Percentiles rank a stretch among this genome's conserved stretches.
phyloP scores from a whole-genome alignment of 2,329 filamentous ascomycete genomes.

The Pyrenophora teres region DNA sequence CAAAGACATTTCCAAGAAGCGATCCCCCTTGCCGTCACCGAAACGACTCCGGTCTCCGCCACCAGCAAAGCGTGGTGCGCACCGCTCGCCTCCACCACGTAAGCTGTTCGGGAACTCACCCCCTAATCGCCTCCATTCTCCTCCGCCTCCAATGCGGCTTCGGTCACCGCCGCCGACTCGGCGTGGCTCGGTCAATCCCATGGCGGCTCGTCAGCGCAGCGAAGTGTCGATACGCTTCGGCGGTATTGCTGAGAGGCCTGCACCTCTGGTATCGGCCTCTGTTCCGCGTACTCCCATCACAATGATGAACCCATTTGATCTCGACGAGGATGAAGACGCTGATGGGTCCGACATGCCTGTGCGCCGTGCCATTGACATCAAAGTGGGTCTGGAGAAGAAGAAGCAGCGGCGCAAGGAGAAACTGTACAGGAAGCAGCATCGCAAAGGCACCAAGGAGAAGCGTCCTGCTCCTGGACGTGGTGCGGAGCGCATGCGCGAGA shows the following conservation, averaged over 20 bases:
- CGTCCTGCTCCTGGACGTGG: conserved; percentile 77
- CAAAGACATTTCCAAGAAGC: conserved; percentile 38
- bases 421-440: conserved; percentile 85
- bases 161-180: conserved; percentile 72
- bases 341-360: conserved; percentile 63
- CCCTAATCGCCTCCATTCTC: conserved; percentile 63
- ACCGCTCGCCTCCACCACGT: conserved; percentile 51
- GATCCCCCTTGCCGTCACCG: conserved; percentile 61
- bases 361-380: conserved; percentile 96
- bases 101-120: conserved; percentile 68
- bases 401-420: conserved; percentile 92
- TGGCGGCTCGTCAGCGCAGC: conserved; percentile 45
- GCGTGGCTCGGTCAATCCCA: conserved; percentile 48
- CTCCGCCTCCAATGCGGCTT: conserved; percentile 43
- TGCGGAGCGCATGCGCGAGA: conserved; percentile 88
- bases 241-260: conserved; percentile 65
- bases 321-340: conserved; percentile 48
- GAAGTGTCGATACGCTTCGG: conserved; percentile 53
- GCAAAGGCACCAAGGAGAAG: conserved; percentile 74
- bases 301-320: conserved; percentile 34
- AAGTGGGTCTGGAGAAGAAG: conserved; percentile 86
- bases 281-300: conserved; percentile 75
- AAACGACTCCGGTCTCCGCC: conserved; percentile 63
- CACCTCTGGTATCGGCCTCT: conserved; percentile 79
- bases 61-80: conserved; percentile 43